These are phyloP conservation scores for Eurotiales sp. DNA, from an alignment of 2,329 filamentous ascomycete species.

Conservation along the genomic window DNA sequence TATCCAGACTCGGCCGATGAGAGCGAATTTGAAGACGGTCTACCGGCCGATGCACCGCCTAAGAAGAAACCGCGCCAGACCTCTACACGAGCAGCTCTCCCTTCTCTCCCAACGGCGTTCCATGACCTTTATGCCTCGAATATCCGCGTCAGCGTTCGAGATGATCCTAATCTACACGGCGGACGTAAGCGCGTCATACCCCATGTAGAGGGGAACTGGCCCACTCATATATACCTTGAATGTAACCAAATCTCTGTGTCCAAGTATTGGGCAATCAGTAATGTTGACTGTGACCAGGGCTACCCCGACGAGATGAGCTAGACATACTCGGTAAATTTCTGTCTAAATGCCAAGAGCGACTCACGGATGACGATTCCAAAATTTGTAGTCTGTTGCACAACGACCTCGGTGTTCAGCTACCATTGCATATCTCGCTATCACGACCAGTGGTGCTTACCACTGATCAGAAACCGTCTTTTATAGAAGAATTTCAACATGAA, in stretches of 20 bases:
- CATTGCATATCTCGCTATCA: conserved; percentile 88
- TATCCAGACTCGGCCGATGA: conserved; percentile 53
- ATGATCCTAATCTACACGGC: conserved; percentile 80
- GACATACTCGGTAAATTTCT: conserved; percentile 29
- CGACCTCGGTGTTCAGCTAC: conserved; percentile 71
- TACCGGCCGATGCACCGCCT: conserved; percentile 9
- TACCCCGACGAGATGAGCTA: conserved; percentile 36
- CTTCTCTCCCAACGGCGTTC: conserved; percentile 75
- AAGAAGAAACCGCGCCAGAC: conserved; percentile 24
- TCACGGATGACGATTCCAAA: conserved; percentile 35
- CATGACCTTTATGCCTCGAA: conserved; percentile 86
- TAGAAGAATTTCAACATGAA: conserved; percentile 49
- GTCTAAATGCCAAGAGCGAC: conserved; percentile 29
- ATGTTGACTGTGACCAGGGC: conserved; percentile 30
- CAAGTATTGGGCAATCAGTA: conserved; percentile 3
- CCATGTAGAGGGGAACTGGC: conserved; percentile 87
- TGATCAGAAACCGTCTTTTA: conserved; percentile 66
- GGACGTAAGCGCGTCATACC: conserved; percentile 78
- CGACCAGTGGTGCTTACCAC: conserved; percentile 72
- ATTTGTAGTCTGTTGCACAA: conserved; percentile 70
- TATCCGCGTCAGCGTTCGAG: conserved; percentile 69
- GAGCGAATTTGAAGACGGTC: conserved; percentile 21
- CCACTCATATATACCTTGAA: conserved; percentile 86
- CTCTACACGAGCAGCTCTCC: conserved; percentile 43
- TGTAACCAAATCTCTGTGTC: conserved; percentile 63